A percentile compares a stretch with the other conserved stretches of the same genome.
These are phyloP conservation scores for Phytophthora multivora DNA, from an alignment of 352 stramenopile genomes.

Conservation along the genomic window DNA sequence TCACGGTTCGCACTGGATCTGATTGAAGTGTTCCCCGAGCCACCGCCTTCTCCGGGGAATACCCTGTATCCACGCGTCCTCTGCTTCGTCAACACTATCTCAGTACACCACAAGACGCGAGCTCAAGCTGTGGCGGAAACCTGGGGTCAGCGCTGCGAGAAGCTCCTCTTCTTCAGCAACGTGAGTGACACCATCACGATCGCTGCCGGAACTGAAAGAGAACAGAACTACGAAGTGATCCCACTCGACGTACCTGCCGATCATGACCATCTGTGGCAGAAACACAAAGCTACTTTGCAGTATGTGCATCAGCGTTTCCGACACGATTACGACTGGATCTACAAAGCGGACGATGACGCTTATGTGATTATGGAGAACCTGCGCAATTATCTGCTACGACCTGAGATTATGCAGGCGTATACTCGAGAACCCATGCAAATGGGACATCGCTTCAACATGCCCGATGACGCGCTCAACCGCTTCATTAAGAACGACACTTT, in stretches of 20 bases:
- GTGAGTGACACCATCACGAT: slow-evolving; percentile 54
- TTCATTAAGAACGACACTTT: slow-evolving; percentile 67
- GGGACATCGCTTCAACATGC: slow-evolving; percentile 78
- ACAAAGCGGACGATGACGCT: slow-evolving; percentile 82
- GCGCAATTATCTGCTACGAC: slow-evolving; percentile 53
- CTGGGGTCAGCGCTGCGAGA: slow-evolving; percentile 78
- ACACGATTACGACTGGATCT: slow-evolving; percentile 85
- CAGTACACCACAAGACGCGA: slow-evolving; percentile 52
- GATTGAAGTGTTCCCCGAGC: slow-evolving; percentile 46
- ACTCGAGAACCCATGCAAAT: slow-evolving; percentile 69
- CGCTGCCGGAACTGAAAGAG: slow-evolving; percentile 21
- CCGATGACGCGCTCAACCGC: slow-evolving; percentile 46
- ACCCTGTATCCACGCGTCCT: slow-evolving; percentile 59
- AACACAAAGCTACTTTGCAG: slow-evolving; percentile 64
- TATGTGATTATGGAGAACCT: slow-evolving; percentile 82
- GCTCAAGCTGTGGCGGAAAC: slow-evolving; percentile 73
- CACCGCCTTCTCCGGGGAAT: neutral
- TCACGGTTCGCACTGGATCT: slow-evolving; percentile 44
- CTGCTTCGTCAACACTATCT: slow-evolving; percentile 80
- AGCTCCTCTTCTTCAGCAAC: slow-evolving; percentile 85
- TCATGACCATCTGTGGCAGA: slow-evolving; percentile 78
- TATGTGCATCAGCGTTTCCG: slow-evolving; percentile 71
- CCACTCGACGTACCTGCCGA: slow-evolving; percentile 64
- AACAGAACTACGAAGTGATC: slow-evolving; percentile 54
- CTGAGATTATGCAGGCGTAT: slow-evolving; percentile 61